A percentile compares a stretch with the other conserved stretches of the same genome.
Conservation (phyloP, 495 filamentous ascomycete genomes). For the Penicillium paradoxum region DNA sequence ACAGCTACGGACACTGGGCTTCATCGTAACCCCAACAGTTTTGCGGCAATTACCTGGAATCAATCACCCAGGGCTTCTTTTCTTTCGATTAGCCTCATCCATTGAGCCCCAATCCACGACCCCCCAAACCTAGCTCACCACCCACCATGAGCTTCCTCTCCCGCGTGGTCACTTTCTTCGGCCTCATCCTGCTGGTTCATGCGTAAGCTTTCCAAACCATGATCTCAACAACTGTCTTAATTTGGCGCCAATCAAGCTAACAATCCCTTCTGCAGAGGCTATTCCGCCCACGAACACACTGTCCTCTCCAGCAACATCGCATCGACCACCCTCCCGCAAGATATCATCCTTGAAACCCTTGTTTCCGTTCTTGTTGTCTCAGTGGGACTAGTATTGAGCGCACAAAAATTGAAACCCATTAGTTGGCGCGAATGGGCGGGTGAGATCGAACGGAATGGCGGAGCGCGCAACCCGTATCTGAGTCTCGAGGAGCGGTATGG, state of each 20-base stretch:
- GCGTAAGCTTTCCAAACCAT: slow-evolving; percentile 49
- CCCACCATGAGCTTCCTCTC: slow-evolving; percentile 61
- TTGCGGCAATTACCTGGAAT: too few species aligned
- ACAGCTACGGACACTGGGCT: neutral
- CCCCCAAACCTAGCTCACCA: neutral
- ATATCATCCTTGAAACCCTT: slow-evolving; percentile 62
- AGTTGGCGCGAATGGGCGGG: slow-evolving; percentile 82
- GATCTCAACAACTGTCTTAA: neutral
- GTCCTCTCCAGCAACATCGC: slow-evolving; percentile 57
- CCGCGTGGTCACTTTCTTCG: slow-evolving; percentile 57
- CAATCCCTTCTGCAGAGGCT: slow-evolving; percentile 53
- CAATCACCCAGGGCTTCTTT: neutral
- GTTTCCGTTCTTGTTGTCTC: slow-evolving; percentile 61
- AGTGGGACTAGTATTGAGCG: slow-evolving; percentile 63
- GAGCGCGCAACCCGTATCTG: slow-evolving; percentile 45
- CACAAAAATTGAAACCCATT: slow-evolving; percentile 67
- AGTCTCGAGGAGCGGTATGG: slow-evolving; percentile 56
- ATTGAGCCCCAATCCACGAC: slow-evolving; percentile 16
- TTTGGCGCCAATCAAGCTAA: neutral
- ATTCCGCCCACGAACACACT: slow-evolving; percentile 81
- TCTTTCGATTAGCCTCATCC: neutral
- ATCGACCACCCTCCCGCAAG: slow-evolving; percentile 58
- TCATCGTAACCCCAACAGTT: neutral
- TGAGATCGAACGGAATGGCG: slow-evolving; percentile 67
- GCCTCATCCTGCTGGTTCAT: slow-evolving; percentile 63